A percentile compares a stretch with the other conserved stretches of the same genome.
These are phyloP conservation scores for Choricystis sp. DNA, from an alignment of 139 green algal genomes.

Conservation along the genomic window DNA sequence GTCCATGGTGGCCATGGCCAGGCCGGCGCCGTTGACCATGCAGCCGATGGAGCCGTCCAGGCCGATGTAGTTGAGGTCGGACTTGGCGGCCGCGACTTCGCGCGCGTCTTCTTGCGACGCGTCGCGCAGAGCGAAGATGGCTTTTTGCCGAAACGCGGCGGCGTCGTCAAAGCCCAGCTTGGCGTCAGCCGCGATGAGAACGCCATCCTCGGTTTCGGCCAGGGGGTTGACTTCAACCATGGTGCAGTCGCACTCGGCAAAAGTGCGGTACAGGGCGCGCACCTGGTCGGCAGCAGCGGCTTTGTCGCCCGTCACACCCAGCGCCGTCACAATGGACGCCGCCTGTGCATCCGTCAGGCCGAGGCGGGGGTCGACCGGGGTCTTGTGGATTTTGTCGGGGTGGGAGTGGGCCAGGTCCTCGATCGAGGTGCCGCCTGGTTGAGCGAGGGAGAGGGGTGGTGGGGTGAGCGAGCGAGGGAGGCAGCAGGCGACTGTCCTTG, in stretches of 20 bases:
- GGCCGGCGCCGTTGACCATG: slow-evolving; percentile 95
- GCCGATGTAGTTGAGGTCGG: slow-evolving; percentile 98
- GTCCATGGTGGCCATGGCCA: slow-evolving; percentile 99
- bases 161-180: slow-evolving; percentile 99
- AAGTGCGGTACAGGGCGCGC: slow-evolving; percentile 80
- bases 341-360: slow-evolving; percentile 78
- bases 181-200: slow-evolving; percentile 85
- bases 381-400: slow-evolving; percentile 95
- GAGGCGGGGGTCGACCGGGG: slow-evolving; percentile 70
- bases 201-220: slow-evolving; percentile 60
- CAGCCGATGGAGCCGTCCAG: slow-evolving; percentile 88
- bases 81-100: slow-evolving; percentile 72
- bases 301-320: slow-evolving; percentile 55
- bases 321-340: slow-evolving; percentile 39
- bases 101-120: slow-evolving; percentile 57
- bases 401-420: slow-evolving; percentile 95
- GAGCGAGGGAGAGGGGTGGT: not conserved
- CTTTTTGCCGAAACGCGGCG: slow-evolving; percentile 85
- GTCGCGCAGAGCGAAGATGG: slow-evolving; percentile 78
- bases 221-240: slow-evolving; percentile 98
- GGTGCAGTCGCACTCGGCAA: slow-evolving; percentile 82
- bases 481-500: not conserved
- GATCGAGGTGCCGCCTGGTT: slow-evolving; percentile 76
- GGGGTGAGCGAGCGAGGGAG: not conserved
- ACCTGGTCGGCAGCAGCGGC: slow-evolving; percentile 72